Evolutionary conservation across 2,329 filamentous ascomycete genomes (phyloP).

Genomic region (Aspergillus brunneoviolaceus): DNA sequence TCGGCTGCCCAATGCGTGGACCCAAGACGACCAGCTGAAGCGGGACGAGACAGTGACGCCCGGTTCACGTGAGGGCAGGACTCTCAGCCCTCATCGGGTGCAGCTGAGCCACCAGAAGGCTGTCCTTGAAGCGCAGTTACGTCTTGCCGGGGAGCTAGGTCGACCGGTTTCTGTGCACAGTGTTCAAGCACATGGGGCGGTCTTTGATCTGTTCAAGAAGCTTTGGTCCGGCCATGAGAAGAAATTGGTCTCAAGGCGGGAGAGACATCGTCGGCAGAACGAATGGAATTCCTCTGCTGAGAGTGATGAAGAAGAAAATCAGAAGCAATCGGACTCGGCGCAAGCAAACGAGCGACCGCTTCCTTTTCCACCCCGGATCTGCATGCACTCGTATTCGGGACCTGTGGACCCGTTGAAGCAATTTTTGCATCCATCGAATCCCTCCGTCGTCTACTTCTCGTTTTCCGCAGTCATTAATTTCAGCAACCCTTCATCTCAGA

Average conservation of each 20-base stretch:
- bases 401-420: constrained; percentile 71
- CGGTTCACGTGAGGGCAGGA: constrained; percentile 60
- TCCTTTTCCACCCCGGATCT: constrained; percentile 83
- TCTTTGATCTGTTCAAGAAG: constrained; percentile 56
- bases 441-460: constrained; percentile 78
- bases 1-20: constrained; percentile 57
- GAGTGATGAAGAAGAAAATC: constrained; percentile 29
- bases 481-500: constrained; percentile 52
- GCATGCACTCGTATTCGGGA: constrained; percentile 90
- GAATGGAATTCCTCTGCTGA: constrained; percentile 32
- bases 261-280: constrained; percentile 39
- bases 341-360: constrained; percentile 35
- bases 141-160: constrained; percentile 58
- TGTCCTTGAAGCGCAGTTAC: constrained; percentile 58
- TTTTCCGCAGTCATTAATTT: constrained; percentile 86
- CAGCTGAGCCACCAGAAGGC: constrained; percentile 57
- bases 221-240: constrained; percentile 60
- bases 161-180: constrained; percentile 63
- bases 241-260: constrained; percentile 50
- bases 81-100: constrained; percentile 58
- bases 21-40: constrained; percentile 28
- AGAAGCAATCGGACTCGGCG: constrained; percentile 8
- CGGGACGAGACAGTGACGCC: constrained; percentile 50
- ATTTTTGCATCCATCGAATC: constrained; percentile 72
- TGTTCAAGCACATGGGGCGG: constrained; percentile 60